Percentiles rank a stretch among this genome's conserved stretches.
Evolutionary conservation across 2,329 filamentous ascomycete genomes (phyloP).

Genomic region (Chaetomiaceae sp.): DNA sequence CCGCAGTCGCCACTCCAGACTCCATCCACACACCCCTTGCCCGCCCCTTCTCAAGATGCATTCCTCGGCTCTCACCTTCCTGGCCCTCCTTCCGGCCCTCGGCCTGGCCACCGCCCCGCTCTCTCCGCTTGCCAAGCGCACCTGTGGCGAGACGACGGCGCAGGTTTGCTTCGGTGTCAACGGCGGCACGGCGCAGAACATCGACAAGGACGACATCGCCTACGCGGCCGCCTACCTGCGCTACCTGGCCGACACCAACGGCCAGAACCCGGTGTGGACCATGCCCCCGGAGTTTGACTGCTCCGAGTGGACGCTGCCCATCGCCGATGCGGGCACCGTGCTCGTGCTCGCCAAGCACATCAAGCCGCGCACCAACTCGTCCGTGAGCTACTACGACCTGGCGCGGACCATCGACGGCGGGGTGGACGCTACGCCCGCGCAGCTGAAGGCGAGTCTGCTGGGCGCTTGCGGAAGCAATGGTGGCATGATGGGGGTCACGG

Average conservation of each 20-base stretch:
- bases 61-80: too few species aligned
- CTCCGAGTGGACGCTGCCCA: not conserved
- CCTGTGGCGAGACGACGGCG: not conserved
- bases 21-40: too few species aligned
- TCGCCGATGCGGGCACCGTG: not conserved
- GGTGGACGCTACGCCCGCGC: not conserved
- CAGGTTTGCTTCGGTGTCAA: not conserved
- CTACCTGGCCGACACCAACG: not conserved
- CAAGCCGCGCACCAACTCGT: not conserved
- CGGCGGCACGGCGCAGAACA: not conserved
- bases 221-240: not conserved
- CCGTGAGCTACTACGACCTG: not conserved
- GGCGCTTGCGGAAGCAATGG: not conserved
- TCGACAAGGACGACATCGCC: not conserved
- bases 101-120: too few species aligned
- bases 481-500: not conserved
- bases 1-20: too few species aligned
- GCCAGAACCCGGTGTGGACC: not conserved
- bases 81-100: too few species aligned
- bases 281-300: not conserved
- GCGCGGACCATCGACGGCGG: conserved; percentile 5
- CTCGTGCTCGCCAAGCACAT: conserved; percentile 1
- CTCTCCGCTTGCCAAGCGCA: too few species aligned
- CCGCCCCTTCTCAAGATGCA: too few species aligned
- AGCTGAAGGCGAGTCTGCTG: not conserved